Evolutionary conservation across 305 asterid genomes (phyloP).

Genomic region (Solanum chacoense): DNA sequence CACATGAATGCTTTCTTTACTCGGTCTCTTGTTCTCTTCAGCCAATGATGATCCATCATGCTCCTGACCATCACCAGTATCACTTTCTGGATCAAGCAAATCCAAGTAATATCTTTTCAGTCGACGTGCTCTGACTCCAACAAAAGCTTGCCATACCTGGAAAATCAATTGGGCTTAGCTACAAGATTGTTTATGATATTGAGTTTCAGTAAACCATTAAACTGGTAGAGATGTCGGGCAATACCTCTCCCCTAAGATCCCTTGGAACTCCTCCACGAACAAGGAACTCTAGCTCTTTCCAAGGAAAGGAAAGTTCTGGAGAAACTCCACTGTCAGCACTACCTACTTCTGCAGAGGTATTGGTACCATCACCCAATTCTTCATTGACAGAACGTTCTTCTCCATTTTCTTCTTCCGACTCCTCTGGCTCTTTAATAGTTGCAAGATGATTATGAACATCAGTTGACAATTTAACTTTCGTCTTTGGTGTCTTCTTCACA

Average conservation of each 20-base stretch:
- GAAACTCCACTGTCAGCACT: constrained; percentile 15
- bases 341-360: constrained; percentile 27
- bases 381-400: constrained; percentile 24
- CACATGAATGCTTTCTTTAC: constrained; percentile 27
- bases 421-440: constrained; percentile 32
- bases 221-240: constrained; percentile 1
- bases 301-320: constrained; percentile 36
- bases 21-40: constrained; percentile 17
- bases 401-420: constrained; percentile 27
- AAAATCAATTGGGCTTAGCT: constrained; percentile 17
- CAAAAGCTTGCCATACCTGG: constrained; percentile 97
- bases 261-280: constrained; percentile 91
- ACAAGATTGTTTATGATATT: background rate
- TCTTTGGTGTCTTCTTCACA: constrained; percentile 37
- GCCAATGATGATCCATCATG: constrained; percentile 24
- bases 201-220: background rate
- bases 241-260: constrained; percentile 94
- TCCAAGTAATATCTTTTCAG: constrained; percentile 68
- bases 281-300: constrained; percentile 76
- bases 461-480: constrained; percentile 17
- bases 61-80: constrained; percentile 24
- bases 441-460: constrained; percentile 26
- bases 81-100: constrained; percentile 48
- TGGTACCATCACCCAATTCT: constrained; percentile 22
- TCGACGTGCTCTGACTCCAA: constrained; percentile 78